These are phyloP conservation scores for Bassia scoparia DNA, from an alignment of 148 eudicot genomes.

Conservation along the genomic window DNA sequence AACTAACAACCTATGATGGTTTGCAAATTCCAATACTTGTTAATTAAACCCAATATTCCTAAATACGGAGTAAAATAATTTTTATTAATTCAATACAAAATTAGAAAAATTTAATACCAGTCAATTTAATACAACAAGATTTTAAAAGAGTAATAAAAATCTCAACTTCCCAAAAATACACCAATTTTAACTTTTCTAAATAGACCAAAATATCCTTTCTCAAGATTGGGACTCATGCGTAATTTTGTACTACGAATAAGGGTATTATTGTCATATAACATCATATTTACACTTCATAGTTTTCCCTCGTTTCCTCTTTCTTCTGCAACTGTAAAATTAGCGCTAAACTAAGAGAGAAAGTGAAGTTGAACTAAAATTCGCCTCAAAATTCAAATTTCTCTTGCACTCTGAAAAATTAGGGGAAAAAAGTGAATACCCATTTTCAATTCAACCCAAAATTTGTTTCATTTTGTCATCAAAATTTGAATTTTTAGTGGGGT, in stretches of 20 bases:
- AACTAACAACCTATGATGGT: no score
- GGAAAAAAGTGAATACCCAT: background rate
- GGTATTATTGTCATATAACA: constrained; percentile 10
- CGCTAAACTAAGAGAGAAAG: background rate
- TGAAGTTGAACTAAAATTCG: background rate
- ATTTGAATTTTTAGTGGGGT: background rate
- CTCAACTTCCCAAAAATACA: background rate
- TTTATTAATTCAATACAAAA: no score
- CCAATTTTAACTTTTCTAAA: background rate
- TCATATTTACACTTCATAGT: background rate
- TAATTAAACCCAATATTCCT: no score
- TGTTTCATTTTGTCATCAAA: background rate
- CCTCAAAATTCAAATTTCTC: background rate
- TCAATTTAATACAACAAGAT: no score
- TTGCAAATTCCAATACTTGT: no score
- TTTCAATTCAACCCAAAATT: background rate
- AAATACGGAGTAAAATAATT: no score
- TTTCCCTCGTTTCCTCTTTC: constrained; percentile 15
- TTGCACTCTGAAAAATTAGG: background rate
- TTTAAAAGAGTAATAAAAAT: background rate
- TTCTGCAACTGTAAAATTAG: constrained; percentile 11
- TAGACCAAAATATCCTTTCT: background rate
- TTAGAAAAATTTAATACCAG: no score
- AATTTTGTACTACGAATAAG: background rate
- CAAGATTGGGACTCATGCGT: background rate